A percentile compares a stretch with the other conserved stretches of the same genome.
These are phyloP conservation scores for Wickerhamomyces subpelliculosus DNA, from an alignment of 805 yeast genomes.

Conservation along the genomic window DNA sequence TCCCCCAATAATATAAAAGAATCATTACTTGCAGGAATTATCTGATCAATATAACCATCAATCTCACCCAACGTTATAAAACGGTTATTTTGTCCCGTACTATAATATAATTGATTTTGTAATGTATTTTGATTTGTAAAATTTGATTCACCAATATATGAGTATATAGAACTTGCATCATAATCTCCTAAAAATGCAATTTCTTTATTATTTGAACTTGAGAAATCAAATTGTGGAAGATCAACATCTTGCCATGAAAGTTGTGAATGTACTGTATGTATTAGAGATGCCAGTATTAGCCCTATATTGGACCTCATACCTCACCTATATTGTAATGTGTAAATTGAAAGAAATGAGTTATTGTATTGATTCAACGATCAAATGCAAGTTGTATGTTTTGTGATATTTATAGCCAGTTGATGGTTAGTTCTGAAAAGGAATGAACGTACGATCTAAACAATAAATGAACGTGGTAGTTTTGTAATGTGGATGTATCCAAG, in stretches of 20 bases:
- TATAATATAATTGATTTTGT: conserved; percentile 14
- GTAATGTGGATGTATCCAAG: no score
- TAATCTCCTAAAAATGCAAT: conserved; percentile 28
- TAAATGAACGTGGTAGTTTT: no score
- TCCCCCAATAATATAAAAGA: conserved; percentile 26
- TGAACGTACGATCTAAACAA: no score
- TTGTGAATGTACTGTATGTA: not conserved
- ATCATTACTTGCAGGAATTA: conserved; percentile 25
- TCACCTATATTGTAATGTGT: not conserved
- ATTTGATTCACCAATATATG: conserved; percentile 29
- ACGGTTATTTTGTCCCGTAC: conserved; percentile 8
- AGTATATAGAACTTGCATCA: conserved; percentile 28
- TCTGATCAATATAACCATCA: conserved; percentile 10
- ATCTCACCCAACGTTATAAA: conserved; percentile 15
- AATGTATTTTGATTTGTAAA: conserved; percentile 19
- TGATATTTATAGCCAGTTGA: no score
- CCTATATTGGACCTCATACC: not conserved
- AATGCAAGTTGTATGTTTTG: not conserved
- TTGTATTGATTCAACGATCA: no score
- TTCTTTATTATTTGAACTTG: conserved; percentile 13
- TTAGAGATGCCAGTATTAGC: not conserved
- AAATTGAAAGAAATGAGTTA: not conserved
- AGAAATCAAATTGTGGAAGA: conserved; percentile 14
- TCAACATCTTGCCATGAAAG: not conserved
- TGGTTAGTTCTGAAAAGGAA: no score